Conservation (phyloP, 257 asterid species). For the Cordia subcordata region DNA sequence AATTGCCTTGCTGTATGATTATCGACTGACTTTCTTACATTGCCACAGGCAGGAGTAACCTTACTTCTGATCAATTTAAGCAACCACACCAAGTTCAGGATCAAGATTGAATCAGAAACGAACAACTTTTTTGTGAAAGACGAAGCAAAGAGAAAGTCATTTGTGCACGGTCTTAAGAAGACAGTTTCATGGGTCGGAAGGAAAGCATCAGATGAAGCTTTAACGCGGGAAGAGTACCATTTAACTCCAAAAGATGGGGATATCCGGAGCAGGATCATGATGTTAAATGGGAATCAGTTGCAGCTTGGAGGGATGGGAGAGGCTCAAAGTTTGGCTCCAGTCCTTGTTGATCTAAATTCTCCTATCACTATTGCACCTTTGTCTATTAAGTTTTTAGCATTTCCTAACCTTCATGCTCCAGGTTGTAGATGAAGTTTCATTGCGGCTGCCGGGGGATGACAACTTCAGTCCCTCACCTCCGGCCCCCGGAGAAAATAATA, state of each 20-base stretch:
- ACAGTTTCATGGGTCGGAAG: conserved; percentile 71
- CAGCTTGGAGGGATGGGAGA: conserved; percentile 41
- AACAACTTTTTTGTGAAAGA: conserved; percentile 9
- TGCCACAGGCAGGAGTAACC: conserved; percentile 68
- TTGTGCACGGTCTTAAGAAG: conserved; percentile 43
- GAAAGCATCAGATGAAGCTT: conserved; percentile 46
- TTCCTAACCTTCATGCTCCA: conserved; percentile 60
- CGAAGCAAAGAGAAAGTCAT: conserved; percentile 22
- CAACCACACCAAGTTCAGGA: conserved; percentile 42
- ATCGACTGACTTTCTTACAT: not conserved
- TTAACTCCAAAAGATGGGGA: conserved; percentile 54
- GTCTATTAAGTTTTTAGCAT: conserved; percentile 66
- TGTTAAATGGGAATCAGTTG: conserved; percentile 59
- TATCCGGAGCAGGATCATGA: conserved; percentile 43
- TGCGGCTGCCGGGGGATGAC: too few relatives aligned
- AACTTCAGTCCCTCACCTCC: too few relatives aligned
- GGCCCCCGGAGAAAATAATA: too few relatives aligned
- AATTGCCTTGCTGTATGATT: too few relatives aligned
- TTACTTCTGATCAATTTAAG: conserved; percentile 76
- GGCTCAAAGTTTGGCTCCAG: conserved; percentile 47
- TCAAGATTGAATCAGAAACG: conserved; percentile 38
- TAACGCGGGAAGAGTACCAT: conserved; percentile 67
- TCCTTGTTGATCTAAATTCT: conserved; percentile 21
- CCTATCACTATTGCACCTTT: conserved; percentile 42
- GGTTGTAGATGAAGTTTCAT: conserved; percentile 36